Evolutionary conservation across 83 land plant genomes (phyloP).

Genomic region (Larix sibirica): DNA sequence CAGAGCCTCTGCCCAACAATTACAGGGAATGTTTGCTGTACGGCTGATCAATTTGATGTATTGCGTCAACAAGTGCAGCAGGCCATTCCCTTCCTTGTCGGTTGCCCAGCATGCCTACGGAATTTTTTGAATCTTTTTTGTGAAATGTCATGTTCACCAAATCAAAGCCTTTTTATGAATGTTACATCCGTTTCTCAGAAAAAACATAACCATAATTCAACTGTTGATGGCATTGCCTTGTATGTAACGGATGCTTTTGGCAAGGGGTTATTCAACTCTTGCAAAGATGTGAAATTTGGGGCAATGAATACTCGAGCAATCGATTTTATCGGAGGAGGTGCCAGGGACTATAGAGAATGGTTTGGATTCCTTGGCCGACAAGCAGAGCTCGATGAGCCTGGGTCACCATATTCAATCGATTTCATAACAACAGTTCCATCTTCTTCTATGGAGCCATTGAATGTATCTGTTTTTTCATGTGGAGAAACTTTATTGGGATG

Average conservation of each 20-base stretch:
- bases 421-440: conserved; percentile 42
- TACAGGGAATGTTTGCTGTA: conserved; percentile 90
- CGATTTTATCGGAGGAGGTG: conserved; percentile 93
- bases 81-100: conserved; percentile 93
- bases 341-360: conserved; percentile 82
- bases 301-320: conserved; percentile 89
- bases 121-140: conserved; percentile 92
- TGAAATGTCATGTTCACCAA: conserved; percentile 93
- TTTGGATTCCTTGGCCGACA: conserved; percentile 76
- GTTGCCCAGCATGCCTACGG: conserved; percentile 97
- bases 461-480: conserved; percentile 74
- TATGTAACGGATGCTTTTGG: conserved; percentile 74
- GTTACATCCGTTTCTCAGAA: conserved; percentile 70
- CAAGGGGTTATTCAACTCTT: conserved; percentile 73
- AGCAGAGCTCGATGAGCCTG: conserved; percentile 59
- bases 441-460: conserved; percentile 73
- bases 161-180: conserved; percentile 92
- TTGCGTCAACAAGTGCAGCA: conserved; percentile 88
- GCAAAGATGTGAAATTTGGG: conserved; percentile 98
- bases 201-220: conserved; percentile 27
- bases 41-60: conserved; percentile 71
- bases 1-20: neutral
- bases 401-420: conserved; percentile 83
- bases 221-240: conserved; percentile 83
- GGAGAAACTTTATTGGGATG: conserved; percentile 84